phyloP scores from a whole-genome alignment of 2,329 filamentous ascomycete genomes.

The Akanthomyces muscarius region DNA sequence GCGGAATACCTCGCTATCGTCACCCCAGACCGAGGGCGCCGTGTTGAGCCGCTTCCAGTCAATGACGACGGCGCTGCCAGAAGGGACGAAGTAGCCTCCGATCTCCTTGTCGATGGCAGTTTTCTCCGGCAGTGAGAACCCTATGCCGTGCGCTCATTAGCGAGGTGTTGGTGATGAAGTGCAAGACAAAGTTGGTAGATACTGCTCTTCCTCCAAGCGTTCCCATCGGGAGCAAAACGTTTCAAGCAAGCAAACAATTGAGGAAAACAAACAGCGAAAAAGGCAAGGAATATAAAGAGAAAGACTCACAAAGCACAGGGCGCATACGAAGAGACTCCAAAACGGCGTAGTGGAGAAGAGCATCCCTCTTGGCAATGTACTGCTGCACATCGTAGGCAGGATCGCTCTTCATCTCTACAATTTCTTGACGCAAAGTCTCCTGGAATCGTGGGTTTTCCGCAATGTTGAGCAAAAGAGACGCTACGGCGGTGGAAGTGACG shows the following conservation, averaged over 20 bases:
- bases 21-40: neutral
- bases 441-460: neutral
- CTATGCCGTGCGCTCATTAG: neutral
- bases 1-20: neutral
- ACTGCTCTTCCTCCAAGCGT: too few species aligned
- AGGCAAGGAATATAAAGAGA: neutral
- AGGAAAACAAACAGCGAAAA: neutral
- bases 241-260: too few species aligned
- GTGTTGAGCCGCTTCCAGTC: conserved; percentile 8
- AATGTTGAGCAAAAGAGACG: neutral
- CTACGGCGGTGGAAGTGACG: neutral
- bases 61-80: conserved; percentile 1
- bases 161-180: too few species aligned
- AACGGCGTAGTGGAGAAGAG: neutral
- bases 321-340: conserved; percentile 1
- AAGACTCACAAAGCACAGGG: conserved; percentile 17
- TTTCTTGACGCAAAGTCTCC: neutral
- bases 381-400: neutral
- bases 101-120: conserved; percentile 7
- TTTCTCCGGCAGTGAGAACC: conserved; percentile 2
- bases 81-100: neutral
- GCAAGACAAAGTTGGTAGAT: too few species aligned
- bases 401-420: neutral
- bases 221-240: too few species aligned
- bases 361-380: neutral